Base-by-base conservation (phyloP, 139 green algal species). In the Chlorella vulgaris region DNA sequence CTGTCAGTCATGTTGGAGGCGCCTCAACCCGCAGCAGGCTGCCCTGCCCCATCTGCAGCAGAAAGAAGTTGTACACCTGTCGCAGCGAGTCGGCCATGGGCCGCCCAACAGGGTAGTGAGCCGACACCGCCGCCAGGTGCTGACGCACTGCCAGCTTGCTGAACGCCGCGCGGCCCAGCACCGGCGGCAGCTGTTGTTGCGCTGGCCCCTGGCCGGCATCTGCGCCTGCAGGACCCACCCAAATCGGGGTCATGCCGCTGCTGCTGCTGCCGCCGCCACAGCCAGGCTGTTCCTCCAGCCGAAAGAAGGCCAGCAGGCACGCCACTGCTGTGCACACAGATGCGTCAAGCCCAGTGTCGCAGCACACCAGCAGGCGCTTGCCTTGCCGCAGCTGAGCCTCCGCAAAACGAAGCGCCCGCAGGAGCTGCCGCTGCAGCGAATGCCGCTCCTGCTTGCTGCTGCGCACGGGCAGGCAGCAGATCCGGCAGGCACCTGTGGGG, bases 11-110 rank as follows among this genome's bases (percentile, higher is more conserved):
- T n/a, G n/a, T n/a, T n/a, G n/a, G n/a, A n/a, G n/a, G n/a, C n/a
- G n/a, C n/a, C n/a, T n/a, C n/a, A n/a, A n/a, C n/a, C n/a, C n/a
- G n/a, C n/a, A n/a, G n/a, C n/a, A n/a, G n/a, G n/a, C n/a, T n/a
- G n/a, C n/a, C n/a, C n/a, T n/a, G n/a, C n/a, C n/a, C n/a, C n/a
- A n/a, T 22, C 51, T 83, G 69, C 5, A 58, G 58, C 22, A 90
- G 55, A 69, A 96, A 96, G 35, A 89, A 91, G 74, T 93, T 94
- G 81, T 84, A 96, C 18, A 97, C 91, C 85, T 96, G 91, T 68
- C 93, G 93, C 21, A 97, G 79, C 74, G 89, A 88, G 40, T 78
- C 88, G 0, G 90, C 66, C 0, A 86, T 91, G 18, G 91, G 90
- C 18, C 89, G 81, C 1, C 86, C 89, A 0, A 76, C 10, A 13